Evolutionary conservation across 306 rosid genomes (phyloP).

Genomic region (Rosa rugosa): DNA sequence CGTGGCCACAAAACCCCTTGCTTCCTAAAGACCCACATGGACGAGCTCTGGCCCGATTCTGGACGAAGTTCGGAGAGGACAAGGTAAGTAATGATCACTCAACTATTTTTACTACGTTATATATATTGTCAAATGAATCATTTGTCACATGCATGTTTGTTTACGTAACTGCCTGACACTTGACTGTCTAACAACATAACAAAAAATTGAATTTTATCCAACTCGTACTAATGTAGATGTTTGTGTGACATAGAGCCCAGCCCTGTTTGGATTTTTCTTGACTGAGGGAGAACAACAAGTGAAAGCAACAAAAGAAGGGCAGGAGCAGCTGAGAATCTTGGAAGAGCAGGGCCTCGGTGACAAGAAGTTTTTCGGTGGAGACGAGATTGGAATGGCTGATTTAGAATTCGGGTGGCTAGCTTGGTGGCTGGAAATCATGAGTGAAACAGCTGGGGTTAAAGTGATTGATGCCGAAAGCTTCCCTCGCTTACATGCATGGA

Average conservation of each 20-base stretch:
- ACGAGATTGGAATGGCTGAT: conserved; percentile 12
- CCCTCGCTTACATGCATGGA: conserved; percentile 24
- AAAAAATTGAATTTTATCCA: background rate
- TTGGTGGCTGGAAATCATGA: conserved; percentile 12
- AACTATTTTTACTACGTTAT: background rate
- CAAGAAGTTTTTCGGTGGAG: conserved; percentile 12
- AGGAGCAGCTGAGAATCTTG: background rate
- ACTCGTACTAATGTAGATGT: background rate
- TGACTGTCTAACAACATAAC: too few species aligned
- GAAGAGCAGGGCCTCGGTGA: conserved; percentile 21
- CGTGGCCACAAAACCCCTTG: conserved; percentile 22
- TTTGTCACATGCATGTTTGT: background rate
- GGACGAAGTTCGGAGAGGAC: conserved; percentile 20
- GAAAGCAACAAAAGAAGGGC: conserved; percentile 9
- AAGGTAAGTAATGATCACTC: background rate
- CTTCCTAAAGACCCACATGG: conserved; percentile 20
- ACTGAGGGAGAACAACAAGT: conserved; percentile 21
- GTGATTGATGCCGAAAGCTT: background rate
- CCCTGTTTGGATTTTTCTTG: background rate
- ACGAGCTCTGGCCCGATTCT: conserved; percentile 15
- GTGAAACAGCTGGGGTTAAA: conserved; percentile 18
- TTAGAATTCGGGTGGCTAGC: conserved; percentile 18
- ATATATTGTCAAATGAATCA: background rate
- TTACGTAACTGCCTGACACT: background rate
- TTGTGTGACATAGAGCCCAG: background rate